Base-by-base conservation (phyloP, 805 yeast genomes). In the Saccharomycopsis sp. region DNA sequence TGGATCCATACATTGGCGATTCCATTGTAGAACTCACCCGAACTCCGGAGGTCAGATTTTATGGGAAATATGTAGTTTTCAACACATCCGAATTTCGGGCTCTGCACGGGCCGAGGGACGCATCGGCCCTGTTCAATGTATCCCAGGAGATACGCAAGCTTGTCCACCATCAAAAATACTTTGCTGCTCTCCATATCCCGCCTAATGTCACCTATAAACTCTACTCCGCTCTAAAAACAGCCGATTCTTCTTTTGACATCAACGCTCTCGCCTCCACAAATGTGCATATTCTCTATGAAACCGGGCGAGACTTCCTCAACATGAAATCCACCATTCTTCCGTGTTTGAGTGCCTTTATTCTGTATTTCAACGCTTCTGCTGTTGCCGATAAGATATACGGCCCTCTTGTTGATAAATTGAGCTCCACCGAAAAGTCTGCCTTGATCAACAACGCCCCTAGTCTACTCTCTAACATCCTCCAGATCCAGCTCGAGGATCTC, bases 131-230 rank as follows among this genome's bases (percentile, higher is more conserved):
- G 18, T 47, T 57, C 50, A 54, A 66, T 1, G 51, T 54, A 2
- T 60, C 55, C 52, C 73, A 73, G 14, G 78, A 78, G 61, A 66
- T 82, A 16, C 48, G 64, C 20, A 59, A 74, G 18, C 70, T 71
- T 51, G 75, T 85, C 2, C 80, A 78, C 61, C 78, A 76, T 57
- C 81, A 83, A 66, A 62, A 75, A 5, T 82, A 77, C 63, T 85
- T 89, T 89, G 79, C 75, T 5, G 79, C 82, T 0, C 70, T 83
- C 40, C 79, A 80, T 60, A 78, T 85, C 24, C 66, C 69, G 20
- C 67, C 71, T 3, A 75, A 79, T 63, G 80, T 86, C 1, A 71
- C 81, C 1, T 64, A 59, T 23, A 53, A 58, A 37, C 62, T 63
- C 16, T 64, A 55, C 50, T 34, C 57, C 2, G 70, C 70, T 0